Base-by-base conservation (phyloP, 2,329 filamentous ascomycete species). In the Aspergillus puulaauensis region DNA sequence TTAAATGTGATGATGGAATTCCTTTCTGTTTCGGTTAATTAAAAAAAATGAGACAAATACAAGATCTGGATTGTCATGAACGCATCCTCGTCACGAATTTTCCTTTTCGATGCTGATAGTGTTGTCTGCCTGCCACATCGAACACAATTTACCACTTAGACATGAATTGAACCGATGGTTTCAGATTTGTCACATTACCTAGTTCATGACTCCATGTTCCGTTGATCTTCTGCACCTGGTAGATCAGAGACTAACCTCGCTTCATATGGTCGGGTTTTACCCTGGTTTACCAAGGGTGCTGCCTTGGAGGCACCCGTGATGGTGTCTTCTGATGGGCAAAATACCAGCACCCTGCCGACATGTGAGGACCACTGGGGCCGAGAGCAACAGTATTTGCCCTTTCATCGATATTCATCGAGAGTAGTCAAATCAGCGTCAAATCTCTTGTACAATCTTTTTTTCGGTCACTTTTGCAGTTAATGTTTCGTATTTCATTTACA, bases 1-100 rank as follows among this genome's bases (percentile, higher is more conserved):
- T 82, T 73, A 73, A 72, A 68, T 67, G 67, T 67, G 65, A 73
- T 68, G 68, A 70, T 66, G 69, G 67, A 63, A 70, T 70, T 69
- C 65, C 62, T 70, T 69, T 68, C 64, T 66, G 67, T 67, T 72
- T 64, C 73, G 69, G 70, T 71, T 68, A 69, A 66, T 67, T 68
- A 67, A 71, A 74, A 33, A 37, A 71, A 70, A 71, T 70, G 69
- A 68, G 68, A 68, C 66, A 69, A 68, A 66, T 69, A 64, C 68
- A 67, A 67, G 65, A 68, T 68, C 64, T 67, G 64, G 65, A 64
- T 66, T 66, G 63, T 60, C 61, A 62, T 61, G 54, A 57, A 45
- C 60, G 58, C 60, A 44, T 63, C 64, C 53, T 57, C 54, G 57
- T 65, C 54, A 55, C 65, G 66, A 64, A 66, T 61, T 58, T 58